Percentiles rank a stretch among this genome's conserved stretches.
Evolutionary conservation across 108 stramenopile species (phyloP).

Genomic region (Mayamaea pseudoterrestris): DNA sequence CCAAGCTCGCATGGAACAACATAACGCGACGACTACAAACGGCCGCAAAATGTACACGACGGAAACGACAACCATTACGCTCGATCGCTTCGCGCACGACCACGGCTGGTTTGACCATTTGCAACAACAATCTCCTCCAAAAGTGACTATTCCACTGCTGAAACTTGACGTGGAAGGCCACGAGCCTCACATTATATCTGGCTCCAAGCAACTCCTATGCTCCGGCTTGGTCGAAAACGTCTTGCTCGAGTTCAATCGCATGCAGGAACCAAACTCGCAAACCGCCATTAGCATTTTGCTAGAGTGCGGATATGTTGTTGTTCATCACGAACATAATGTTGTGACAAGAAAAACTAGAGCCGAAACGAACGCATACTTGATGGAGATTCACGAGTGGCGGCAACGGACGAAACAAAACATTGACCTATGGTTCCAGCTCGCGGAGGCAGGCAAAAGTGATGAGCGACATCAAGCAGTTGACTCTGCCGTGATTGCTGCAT

Average conservation of each 20-base stretch:
- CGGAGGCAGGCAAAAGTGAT: too few species aligned
- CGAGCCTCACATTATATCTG: constrained; percentile 12
- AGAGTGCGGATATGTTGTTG: neutral
- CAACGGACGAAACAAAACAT: too few species aligned
- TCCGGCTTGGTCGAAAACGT: constrained; percentile 13
- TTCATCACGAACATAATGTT: too few species aligned
- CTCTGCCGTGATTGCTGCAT: too few species aligned
- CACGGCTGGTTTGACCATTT: constrained; percentile 5
- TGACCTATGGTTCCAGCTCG: too few species aligned
- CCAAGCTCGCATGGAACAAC: constrained; percentile 8
- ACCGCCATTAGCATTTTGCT: neutral
- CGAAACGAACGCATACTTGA: too few species aligned
- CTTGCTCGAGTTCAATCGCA: constrained; percentile 26
- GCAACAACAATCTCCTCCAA: neutral
- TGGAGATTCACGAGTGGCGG: too few species aligned
- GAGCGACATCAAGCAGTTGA: too few species aligned
- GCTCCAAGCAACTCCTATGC: constrained; percentile 8
- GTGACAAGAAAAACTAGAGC: too few species aligned
- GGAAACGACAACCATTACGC: constrained; percentile 5
- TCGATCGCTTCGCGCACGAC: constrained; percentile 9
- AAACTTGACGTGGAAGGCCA: constrained; percentile 27
- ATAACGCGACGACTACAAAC: neutral
- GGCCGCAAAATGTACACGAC: neutral
- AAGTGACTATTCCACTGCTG: constrained; percentile 10
- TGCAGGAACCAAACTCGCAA: constrained; percentile 4